Evolutionary conservation across 2,329 filamentous ascomycete genomes (phyloP), one percentile per base, ranked within the genome.

Genomic region (Rosellinia necatrix): DNA sequence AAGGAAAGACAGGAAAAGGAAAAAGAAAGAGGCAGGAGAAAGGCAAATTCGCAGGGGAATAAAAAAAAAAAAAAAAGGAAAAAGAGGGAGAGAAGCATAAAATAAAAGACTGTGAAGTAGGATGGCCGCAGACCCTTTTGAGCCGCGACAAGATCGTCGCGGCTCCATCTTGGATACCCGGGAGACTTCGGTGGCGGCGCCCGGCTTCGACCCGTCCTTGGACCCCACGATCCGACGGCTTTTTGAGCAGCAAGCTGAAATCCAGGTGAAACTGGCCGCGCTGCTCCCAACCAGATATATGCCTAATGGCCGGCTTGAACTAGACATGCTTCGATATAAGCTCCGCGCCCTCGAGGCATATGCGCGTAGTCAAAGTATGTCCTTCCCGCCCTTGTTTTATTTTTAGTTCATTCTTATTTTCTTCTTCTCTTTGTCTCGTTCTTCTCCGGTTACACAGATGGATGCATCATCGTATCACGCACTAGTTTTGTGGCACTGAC

Each of bases 301-400:
- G 43, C 73, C 76, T 49, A 77, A 81, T 66, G 70, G 76, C 62
- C 75, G 74, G 58, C 60, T 75, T 44, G 82, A 85, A 72, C 71
- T 82, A 24, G 74, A 76, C 48, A 82, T 83, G 78, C 72, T 85
- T 64, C 80, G 78, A 56, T 76, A 81, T 69, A 85, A 84, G 69
- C 71, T 79, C 52, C 76, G 74, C 55, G 74, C 77, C 38, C 72
- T 85, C 53, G 76, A 79, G 63, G 70, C 72, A 52, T 79, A 79
- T 68, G 75, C 76, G 49, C 73, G 78, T 60, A 75, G 74, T 56
- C 75, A 81, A 66, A 76, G 82, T 84, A 73, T 72, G 77, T 72
- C 61, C 9, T 12, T 24, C 5, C 12, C 13, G n/a, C 21, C 38
- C 21, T n/a, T n/a, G n/a, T n/a, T n/a, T n/a, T n/a, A n/a, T n/a